These are phyloP conservation scores for Leishmania tarentolae DNA, from an alignment of 208 protist species.

Conservation along the genomic window DNA sequence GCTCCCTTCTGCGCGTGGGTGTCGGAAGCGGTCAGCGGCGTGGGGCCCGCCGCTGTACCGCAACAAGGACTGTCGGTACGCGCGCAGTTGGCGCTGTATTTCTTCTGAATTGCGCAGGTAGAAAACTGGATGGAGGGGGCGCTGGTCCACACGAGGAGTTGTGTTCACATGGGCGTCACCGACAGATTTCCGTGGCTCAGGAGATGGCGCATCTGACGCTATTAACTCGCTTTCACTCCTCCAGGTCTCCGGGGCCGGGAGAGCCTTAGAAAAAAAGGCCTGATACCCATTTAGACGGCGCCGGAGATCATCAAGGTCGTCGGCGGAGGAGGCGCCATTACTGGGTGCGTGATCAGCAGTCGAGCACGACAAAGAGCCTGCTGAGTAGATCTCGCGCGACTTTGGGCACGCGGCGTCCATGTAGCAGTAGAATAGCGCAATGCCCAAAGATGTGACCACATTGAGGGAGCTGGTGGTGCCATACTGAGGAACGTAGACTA, in stretches of 20 bases:
- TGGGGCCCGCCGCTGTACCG: constrained; percentile 25
- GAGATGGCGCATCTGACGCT: no score
- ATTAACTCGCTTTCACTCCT: background rate
- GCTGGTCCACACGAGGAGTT: constrained; percentile 58
- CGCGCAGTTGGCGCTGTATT: constrained; percentile 16
- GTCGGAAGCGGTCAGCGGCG: no score
- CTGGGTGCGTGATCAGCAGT: background rate
- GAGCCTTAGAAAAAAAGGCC: constrained; percentile 16
- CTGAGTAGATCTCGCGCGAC: constrained; percentile 25
- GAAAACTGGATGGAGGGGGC: constrained; percentile 80
- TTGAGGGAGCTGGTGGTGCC: constrained; percentile 92
- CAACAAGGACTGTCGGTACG: constrained; percentile 41
- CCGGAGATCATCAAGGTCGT: constrained; percentile 7
- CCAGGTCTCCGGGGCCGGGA: constrained; percentile 12
- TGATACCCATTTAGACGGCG: constrained; percentile 21
- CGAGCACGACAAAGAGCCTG: background rate
- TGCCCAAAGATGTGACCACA: constrained; percentile 85
- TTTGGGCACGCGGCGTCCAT: constrained; percentile 59
- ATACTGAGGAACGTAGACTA: constrained; percentile 90
- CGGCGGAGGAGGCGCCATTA: background rate
- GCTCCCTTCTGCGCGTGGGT: background rate
- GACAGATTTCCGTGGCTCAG: background rate
- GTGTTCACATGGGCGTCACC: constrained; percentile 18
- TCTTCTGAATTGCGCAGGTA: constrained; percentile 14
- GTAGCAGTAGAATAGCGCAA: constrained; percentile 81